Base-by-base conservation (phyloP, 2,329 filamentous ascomycete genomes). In the Penicillium palitans region DNA sequence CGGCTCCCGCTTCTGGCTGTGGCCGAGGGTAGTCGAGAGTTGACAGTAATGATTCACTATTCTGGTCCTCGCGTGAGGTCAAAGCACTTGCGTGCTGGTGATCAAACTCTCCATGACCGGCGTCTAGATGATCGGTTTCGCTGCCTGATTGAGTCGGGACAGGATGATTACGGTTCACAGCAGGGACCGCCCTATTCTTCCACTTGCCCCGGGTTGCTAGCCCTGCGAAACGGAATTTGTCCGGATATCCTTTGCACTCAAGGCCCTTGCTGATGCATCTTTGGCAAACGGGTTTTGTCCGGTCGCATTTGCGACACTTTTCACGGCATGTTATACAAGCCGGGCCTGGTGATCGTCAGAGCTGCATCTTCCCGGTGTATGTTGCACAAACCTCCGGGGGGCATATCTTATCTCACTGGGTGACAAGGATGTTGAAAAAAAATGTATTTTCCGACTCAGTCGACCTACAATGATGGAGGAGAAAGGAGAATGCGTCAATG, bases 301-400 rank as follows among this genome's bases (percentile, higher is more conserved):
- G 70, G 52, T 73, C 70, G 50, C 71, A 73, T 60, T 65, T 66
- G 19, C 70, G 68, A 42, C 68, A 72, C 55, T 73, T 73, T 55
- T 72, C 66, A 57, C 70, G 66, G 52, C 71, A 73, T 56, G 71
- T 73, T 57, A 68, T 55, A 56, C 71, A 73, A 42, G 71, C 70
- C 24, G 71, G 67, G 47, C 66, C 71, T 72, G n/a, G 17, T 17
- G 40, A 42, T 33, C 27, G 33, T 57, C 21, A 57, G 46, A 15
- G 31, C 24, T 3, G 15, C 4, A 29, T 25, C 25, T 45, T 31
- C 40, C 15, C 7, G n/a, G 8, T 40, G 12, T 1, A 6, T 24
- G 17, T 33, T n/a, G n/a, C 8, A 57, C 47, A 15, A 24, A 57
- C 54, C 54, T 52, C 40, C 37, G 9, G 25, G 2, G 24, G 41